Conservation (phyloP, 202 grass and related monocot species). For the Cymbopogon flexuosus region DNA sequence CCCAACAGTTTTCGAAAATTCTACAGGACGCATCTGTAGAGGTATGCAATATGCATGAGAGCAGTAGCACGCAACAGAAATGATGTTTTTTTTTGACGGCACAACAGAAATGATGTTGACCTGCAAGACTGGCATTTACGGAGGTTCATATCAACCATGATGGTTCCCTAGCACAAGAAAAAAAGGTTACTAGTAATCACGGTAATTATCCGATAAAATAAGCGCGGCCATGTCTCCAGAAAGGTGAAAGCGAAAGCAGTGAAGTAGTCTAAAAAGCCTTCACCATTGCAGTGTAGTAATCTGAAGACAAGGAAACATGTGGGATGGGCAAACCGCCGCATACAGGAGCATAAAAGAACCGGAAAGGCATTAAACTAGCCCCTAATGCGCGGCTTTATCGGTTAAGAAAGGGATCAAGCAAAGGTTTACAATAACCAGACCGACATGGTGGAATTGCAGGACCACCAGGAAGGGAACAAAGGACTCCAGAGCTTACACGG, state of each 20-base stretch:
- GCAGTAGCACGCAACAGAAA: neutral
- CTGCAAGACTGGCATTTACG: neutral
- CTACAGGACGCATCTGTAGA: neutral
- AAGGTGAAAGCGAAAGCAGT: constrained; percentile 33
- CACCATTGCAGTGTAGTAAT: constrained; percentile 9
- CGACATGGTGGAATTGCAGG: constrained; percentile 38
- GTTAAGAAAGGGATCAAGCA: constrained; percentile 39
- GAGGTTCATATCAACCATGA: neutral
- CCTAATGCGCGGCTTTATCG: constrained; percentile 30
- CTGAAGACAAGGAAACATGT: constrained; percentile 13
- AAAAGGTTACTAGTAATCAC: neutral
- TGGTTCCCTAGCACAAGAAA: neutral
- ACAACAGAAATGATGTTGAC: constrained; percentile 13
- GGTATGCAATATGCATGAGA: constrained; percentile 3
- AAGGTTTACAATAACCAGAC: constrained; percentile 23
- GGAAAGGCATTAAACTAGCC: constrained; percentile 28
- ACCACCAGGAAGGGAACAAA: constrained; percentile 43
- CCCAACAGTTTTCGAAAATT: neutral
- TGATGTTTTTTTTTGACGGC: too few species aligned
- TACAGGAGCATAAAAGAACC: constrained; percentile 27
- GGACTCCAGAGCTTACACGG: constrained; percentile 40
- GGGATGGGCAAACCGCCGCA: constrained; percentile 30
- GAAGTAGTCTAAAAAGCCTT: neutral
- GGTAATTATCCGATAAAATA: neutral
- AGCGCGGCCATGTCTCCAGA: neutral